A percentile compares a stretch with the other conserved stretches of the same genome.
Evolutionary conservation across 495 filamentous ascomycete genomes (phyloP).

Genomic region (Hypoxylon cercidicola): DNA sequence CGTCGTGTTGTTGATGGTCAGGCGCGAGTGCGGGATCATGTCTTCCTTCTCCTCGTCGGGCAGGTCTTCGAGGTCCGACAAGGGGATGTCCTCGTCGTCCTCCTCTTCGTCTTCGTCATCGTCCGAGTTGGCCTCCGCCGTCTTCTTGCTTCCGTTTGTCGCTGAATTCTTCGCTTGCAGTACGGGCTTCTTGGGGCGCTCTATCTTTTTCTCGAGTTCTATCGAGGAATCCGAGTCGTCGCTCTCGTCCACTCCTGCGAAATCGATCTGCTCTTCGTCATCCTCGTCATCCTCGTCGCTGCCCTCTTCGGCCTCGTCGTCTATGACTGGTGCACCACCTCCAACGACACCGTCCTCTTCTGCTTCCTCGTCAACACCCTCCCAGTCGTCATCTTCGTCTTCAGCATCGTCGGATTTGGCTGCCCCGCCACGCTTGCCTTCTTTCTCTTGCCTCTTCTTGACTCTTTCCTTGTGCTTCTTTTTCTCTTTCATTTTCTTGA

Average conservation of each 20-base stretch:
- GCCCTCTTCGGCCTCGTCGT: slow-evolving; percentile 27
- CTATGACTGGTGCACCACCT: slow-evolving; percentile 26
- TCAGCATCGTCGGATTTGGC: slow-evolving; percentile 47
- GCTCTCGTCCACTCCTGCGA: slow-evolving; percentile 45
- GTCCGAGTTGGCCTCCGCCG: slow-evolving; percentile 42
- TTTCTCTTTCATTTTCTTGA: slow-evolving; percentile 70
- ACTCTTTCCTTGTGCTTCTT: slow-evolving; percentile 63
- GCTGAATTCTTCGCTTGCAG: slow-evolving; percentile 51
- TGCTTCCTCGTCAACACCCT: slow-evolving; percentile 57
- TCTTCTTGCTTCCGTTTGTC: slow-evolving; percentile 52
- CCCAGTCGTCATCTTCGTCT: slow-evolving; percentile 52
- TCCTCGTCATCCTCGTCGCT: slow-evolving; percentile 29
- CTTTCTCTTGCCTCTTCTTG: slow-evolving; percentile 61
- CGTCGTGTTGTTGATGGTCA: slow-evolving; percentile 96
- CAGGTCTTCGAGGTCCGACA: slow-evolving; percentile 83
- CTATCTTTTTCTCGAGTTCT: slow-evolving; percentile 50
- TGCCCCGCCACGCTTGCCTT: slow-evolving; percentile 50
- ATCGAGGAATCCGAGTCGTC: slow-evolving; percentile 48
- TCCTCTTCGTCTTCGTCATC: slow-evolving; percentile 57
- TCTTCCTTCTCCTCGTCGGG: slow-evolving; percentile 85
- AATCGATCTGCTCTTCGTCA: slow-evolving; percentile 30
- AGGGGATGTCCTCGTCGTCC: slow-evolving; percentile 73
- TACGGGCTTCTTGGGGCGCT: slow-evolving; percentile 42
- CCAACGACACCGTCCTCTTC: slow-evolving; percentile 46
- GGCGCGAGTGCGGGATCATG: slow-evolving; percentile 85